Base-by-base conservation (phyloP, 208 protist genomes). In the Crithidia thermophila region DNA sequence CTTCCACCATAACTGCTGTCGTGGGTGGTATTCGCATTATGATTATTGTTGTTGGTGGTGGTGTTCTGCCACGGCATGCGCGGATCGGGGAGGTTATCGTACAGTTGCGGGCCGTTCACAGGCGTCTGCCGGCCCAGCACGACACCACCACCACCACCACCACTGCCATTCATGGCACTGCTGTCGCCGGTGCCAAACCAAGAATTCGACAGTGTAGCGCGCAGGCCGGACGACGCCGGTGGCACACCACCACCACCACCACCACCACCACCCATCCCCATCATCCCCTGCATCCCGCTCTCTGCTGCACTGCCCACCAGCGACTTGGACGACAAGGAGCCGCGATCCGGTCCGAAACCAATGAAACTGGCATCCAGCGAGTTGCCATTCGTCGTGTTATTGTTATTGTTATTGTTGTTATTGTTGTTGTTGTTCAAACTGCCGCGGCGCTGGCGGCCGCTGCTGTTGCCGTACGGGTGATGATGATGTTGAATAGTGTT, bases 291-390 rank as follows among this genome's bases (percentile, higher is more conserved):
- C 31, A 5, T n/a, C 34, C 9, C 13, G n/a, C 23, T 59, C 9
- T 59, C 53, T 9, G 23, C 36, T 23, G 16, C 10, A 31, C 36
- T 59, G 11, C 21, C 31, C 53, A 23, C 30, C 3, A 39, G 20
- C 18, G 55, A 61, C 39, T 49, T 61, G 21, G 55, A 61, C 13
- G 55, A 61, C n/a, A 6, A 1, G 13, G 39, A 61, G 14, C 14
- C 27, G 39, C 55, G 55, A 21, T 61, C 55, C 39, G 55, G 46
- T 23, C 36, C 55, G 55, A 37, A 49, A 39, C 55, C 39, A 4
- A 39, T 61, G 13, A 61, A 39, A 6, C 39, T 49, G 25, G 55
- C 55, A 5, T 61, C 55, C 18, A 46, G 14, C 21, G 39, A 61
- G 55, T 46, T 61, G 11, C n/a, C n/a, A n/a, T n/a, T n/a, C n/a